phyloP scores from a whole-genome alignment of 495 filamentous ascomycete genomes.

The Tuber indicum region DNA sequence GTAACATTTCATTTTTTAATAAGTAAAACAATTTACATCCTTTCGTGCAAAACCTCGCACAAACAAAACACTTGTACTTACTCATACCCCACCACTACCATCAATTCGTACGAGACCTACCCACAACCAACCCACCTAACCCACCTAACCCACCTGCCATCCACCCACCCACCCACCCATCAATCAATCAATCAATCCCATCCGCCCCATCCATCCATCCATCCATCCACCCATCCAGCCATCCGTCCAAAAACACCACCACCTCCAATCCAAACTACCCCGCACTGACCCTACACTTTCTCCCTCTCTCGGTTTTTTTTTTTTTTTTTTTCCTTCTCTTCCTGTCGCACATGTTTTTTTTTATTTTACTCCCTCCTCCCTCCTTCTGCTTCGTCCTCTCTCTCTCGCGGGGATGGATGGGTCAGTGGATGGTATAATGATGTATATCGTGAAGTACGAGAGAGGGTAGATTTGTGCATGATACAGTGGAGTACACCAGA shows the following conservation, averaged over 20 bases:
- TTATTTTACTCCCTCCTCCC: constrained; percentile 45
- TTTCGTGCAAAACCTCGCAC: neutral
- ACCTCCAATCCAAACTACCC: constrained; percentile 18
- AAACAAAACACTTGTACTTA: neutral
- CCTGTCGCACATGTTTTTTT: constrained; percentile 42
- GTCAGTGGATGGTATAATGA: neutral
- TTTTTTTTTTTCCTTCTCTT: neutral
- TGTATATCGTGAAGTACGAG: neutral
- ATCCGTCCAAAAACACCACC: neutral
- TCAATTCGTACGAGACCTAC: neutral
- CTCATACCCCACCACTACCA: neutral
- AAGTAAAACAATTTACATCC: neutral
- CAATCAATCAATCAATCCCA: neutral
- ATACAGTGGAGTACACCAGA: neutral
- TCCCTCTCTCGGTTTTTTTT: neutral
- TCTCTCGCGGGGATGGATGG: no score
- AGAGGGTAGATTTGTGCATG: neutral
- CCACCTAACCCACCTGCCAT: neutral
- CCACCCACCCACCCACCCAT: neutral
- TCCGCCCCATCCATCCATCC: neutral
- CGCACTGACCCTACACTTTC: constrained; percentile 25
- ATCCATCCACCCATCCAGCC: neutral
- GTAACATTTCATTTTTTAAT: neutral
- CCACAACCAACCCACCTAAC: no score
- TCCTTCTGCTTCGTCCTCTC: constrained; percentile 14